phyloP scores from a whole-genome alignment of 371 early-diverging fungal species.

The Actinomortierella wolfii region DNA sequence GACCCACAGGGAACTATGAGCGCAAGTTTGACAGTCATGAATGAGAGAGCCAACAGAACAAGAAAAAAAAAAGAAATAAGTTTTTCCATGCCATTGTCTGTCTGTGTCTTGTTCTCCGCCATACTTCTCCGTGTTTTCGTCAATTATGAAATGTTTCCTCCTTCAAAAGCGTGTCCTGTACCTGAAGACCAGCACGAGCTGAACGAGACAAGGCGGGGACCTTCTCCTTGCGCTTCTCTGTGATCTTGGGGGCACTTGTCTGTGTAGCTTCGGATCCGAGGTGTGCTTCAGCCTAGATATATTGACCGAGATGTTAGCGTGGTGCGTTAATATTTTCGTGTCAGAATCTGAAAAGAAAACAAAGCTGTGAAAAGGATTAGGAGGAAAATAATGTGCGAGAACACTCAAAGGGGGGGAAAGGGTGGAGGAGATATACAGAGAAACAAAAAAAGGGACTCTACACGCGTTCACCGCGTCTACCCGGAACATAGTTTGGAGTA shows the following conservation, averaged over 20 bases:
- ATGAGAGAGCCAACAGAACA: background rate
- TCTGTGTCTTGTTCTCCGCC: background rate
- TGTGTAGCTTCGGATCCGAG: constrained; percentile 43
- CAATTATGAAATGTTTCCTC: too few species aligned
- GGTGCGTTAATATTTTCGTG: background rate
- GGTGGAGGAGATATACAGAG: background rate
- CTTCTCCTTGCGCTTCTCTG: constrained; percentile 55
- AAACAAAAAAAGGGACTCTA: background rate
- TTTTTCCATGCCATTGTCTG: constrained; percentile 1
- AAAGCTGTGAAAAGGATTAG: too few species aligned
- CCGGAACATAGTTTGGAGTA: background rate
- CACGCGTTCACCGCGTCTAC: too few species aligned
- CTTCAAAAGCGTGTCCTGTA: too few species aligned
- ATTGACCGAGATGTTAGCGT: background rate
- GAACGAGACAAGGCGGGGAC: constrained; percentile 63
- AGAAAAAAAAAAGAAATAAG: background rate
- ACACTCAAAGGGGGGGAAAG: background rate
- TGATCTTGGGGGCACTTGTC: constrained; percentile 20
- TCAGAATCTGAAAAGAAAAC: background rate
- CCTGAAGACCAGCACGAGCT: constrained; percentile 71
- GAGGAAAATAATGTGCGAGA: background rate
- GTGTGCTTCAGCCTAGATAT: constrained; percentile 39
- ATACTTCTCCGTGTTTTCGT: background rate
- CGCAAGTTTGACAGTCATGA: background rate
- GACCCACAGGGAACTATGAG: constrained; percentile 81